These are phyloP conservation scores for Bryoerythrophyllum caledonicum DNA, from an alignment of 225 moss, liverwort and hornwort genomes.

Conservation along the genomic window DNA sequence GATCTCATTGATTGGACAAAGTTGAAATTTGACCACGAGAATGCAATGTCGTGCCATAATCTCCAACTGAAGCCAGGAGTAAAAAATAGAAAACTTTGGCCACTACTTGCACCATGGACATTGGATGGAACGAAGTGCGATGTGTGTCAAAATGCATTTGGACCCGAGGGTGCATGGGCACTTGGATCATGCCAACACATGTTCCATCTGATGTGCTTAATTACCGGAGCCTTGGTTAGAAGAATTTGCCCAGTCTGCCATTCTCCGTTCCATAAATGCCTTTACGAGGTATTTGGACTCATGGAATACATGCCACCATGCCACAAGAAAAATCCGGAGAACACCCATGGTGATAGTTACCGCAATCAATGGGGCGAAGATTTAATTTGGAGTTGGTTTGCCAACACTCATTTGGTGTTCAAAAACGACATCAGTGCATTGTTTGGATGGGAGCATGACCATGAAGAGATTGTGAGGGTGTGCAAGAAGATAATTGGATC, in stretches of 20 bases:
- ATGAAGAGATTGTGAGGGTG: too few relatives aligned
- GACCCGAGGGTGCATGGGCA: neutral
- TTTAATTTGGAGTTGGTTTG: neutral
- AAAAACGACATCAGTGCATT: too few relatives aligned
- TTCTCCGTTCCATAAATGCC: neutral
- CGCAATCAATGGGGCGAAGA: neutral
- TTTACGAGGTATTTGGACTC: neutral
- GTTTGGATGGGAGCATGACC: too few relatives aligned
- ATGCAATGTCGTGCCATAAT: too few relatives aligned
- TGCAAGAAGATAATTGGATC: too few relatives aligned
- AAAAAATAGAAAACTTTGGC: neutral
- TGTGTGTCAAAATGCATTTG: neutral
- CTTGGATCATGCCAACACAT: neutral
- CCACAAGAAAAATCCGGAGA: neutral
- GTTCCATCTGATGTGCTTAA: neutral
- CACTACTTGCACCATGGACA: neutral
- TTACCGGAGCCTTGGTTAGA: neutral
- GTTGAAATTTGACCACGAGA: too few relatives aligned
- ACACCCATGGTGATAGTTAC: neutral
- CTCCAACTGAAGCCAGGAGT: too few relatives aligned
- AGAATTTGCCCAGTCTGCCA: neutral
- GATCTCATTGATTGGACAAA: too few relatives aligned
- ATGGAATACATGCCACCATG: neutral
- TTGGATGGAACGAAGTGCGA: neutral
- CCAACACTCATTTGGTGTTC: neutral